phyloP scores from a whole-genome alignment of 176 grass and related monocot genomes.

The Oryza coarctata region DNA sequence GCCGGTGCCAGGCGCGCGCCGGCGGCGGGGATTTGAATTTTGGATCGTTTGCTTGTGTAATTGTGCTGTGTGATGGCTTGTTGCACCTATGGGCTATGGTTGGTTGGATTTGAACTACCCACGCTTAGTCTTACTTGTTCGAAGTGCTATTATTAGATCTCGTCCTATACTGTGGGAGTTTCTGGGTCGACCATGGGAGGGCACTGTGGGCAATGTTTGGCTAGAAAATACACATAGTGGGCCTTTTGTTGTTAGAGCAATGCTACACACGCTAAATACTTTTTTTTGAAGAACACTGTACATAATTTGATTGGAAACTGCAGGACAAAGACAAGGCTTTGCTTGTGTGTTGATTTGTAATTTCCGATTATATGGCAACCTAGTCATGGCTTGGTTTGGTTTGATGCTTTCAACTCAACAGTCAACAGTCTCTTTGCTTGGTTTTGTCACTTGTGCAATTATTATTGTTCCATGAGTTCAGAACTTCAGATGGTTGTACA shows the following conservation, averaged over 20 bases:
- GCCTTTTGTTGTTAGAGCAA: not conserved
- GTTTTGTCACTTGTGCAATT: not conserved
- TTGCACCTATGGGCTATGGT: no score
- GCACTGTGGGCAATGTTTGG: not conserved
- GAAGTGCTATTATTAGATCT: not conserved
- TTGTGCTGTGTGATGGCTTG: not conserved
- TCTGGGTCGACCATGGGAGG: not conserved
- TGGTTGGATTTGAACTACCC: not conserved
- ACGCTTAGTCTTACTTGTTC: not conserved
- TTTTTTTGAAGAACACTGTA: not conserved
- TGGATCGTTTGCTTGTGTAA: not conserved
- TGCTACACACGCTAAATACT: not conserved
- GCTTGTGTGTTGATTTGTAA: not conserved
- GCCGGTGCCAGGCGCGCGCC: not conserved
- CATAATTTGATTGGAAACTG: not conserved
- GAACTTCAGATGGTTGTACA: not conserved
- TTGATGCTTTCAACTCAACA: not conserved
- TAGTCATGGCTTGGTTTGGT: not conserved
- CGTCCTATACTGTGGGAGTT: not conserved
- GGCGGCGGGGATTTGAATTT: not conserved
- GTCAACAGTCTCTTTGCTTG: not conserved
- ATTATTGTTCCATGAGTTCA: not conserved
- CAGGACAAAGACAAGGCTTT: not conserved
- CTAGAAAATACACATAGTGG: not conserved
- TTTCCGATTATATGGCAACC: not conserved